Base-by-base conservation (phyloP, 768 basidiomycete genomes). In the Xerocomellus chrysenteron region DNA sequence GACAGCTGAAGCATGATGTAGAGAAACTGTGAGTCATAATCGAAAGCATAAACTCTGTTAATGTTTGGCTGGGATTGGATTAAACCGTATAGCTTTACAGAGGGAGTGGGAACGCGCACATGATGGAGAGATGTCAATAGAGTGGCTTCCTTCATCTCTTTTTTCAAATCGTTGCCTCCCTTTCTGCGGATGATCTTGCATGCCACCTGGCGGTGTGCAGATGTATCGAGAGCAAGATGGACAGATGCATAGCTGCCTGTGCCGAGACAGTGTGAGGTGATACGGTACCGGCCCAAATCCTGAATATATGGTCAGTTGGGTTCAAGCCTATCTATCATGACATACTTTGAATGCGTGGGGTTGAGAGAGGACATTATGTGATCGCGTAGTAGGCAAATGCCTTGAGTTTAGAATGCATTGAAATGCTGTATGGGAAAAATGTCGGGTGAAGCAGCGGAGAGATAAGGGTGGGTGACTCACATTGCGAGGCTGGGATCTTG, bases 1-100 rank as follows among this genome's bases (percentile, higher is more conserved):
- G 88, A 92, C 9, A 93, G 77, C 69, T 93, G 87, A 35, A 93
- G 83, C 71, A 93, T 92, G 42, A 93, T 89, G 68, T 92, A 87
- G 82, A 88, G 76, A 66, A 86, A 87, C 61, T 78, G 78, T 1
- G 80, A 75, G 57, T 83, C 76, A 35, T 82, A 78, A 66, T 87
- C 83, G 12, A 88, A 85, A 52, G 85, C 86, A 63, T 84, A 86
- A 42, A 92, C 85, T 49, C 82, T 80, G 63, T 91, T 92, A 47
- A 93, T 91, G 57, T 91, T 92, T 11, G 90, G 88, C 90, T 92
- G 57, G 26, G 33, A 28, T 54, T 35, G 43, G 44, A 41, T 52
- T 21, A 21, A 44, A 40, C 16, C 1, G 2, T 35, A 19, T n/a
- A n/a, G 16, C 21, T 13, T 26, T 26, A n/a, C 24, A 30, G 17